phyloP scores from a whole-genome alignment of 176 grass and related monocot genomes.

The Bothriochloa decipiens region DNA sequence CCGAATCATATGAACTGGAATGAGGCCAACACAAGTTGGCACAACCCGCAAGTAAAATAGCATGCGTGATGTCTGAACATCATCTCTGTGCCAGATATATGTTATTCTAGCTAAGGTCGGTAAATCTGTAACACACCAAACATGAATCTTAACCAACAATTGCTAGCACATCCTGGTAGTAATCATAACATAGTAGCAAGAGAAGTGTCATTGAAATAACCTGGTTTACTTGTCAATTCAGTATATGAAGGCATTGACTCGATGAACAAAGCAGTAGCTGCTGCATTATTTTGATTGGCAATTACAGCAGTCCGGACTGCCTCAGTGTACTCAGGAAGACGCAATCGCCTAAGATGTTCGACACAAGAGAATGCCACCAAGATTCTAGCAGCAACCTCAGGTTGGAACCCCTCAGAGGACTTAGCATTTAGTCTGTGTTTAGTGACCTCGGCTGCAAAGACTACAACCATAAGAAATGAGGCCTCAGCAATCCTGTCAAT shows the following conservation, averaged over 20 bases:
- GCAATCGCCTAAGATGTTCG: constrained; percentile 78
- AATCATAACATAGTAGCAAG: constrained; percentile 1
- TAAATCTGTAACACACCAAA: constrained; percentile 54
- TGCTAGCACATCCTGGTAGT: constrained; percentile 26
- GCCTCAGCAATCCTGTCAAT: constrained; percentile 81
- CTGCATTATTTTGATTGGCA: constrained; percentile 63
- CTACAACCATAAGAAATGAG: constrained; percentile 89
- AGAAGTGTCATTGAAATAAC: constrained; percentile 43
- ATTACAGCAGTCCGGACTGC: constrained; percentile 65
- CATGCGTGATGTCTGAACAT: constrained; percentile 84
- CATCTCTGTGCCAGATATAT: constrained; percentile 79
- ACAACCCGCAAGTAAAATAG: constrained; percentile 91
- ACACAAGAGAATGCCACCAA: constrained; percentile 85
- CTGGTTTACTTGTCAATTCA: constrained; percentile 74
- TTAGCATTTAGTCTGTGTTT: constrained; percentile 71
- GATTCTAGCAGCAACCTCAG: constrained; percentile 66
- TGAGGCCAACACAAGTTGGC: constrained; percentile 71
- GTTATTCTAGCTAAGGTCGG: constrained; percentile 42
- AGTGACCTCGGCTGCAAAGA: constrained; percentile 65
- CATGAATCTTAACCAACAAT: constrained; percentile 14
- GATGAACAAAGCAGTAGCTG: constrained; percentile 56
- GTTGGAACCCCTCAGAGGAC: constrained; percentile 43
- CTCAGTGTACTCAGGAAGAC: constrained; percentile 90
- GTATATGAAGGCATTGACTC: constrained; percentile 77
- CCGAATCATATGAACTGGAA: constrained; percentile 59